A percentile compares a stretch with the other conserved stretches of the same genome.
Evolutionary conservation across 2,329 filamentous ascomycete species (phyloP).

Genomic region (Pseudogymnoascus sp.): DNA sequence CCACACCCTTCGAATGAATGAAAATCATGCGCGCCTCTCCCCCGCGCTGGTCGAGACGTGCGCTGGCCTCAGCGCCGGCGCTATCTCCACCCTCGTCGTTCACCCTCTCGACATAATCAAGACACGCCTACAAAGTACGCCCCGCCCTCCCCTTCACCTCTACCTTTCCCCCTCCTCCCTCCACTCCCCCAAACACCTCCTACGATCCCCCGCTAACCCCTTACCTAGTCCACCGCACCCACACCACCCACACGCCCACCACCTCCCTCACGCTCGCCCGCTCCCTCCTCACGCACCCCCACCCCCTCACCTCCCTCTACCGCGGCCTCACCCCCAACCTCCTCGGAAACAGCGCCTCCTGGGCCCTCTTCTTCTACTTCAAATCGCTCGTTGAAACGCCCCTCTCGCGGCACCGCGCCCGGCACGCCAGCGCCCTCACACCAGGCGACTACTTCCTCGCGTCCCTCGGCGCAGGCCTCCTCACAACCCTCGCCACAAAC

Average conservation of each 20-base stretch:
- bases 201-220: constrained; percentile 13
- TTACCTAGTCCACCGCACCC: constrained; percentile 43
- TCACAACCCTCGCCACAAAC: constrained; percentile 80
- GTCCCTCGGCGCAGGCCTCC: constrained; percentile 61
- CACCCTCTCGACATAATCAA: constrained; percentile 96
- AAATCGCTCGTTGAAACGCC: constrained; percentile 48
- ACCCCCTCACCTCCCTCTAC: constrained; percentile 67
- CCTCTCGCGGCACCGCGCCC: constrained; percentile 23
- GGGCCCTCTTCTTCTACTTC: constrained; percentile 88
- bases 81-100: constrained; percentile 76
- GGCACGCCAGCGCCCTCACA: constrained; percentile 14
- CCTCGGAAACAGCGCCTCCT: constrained; percentile 81
- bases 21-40: constrained; percentile 51
- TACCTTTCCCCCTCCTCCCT: not conserved
- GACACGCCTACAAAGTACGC: constrained; percentile 80
- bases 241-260: constrained; percentile 32
- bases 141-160: not conserved
- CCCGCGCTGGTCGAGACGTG: constrained; percentile 78
- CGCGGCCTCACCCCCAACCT: constrained; percentile 86
- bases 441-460: constrained; percentile 70
- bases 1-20: constrained; percentile 24
- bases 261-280: constrained; percentile 46
- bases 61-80: constrained; percentile 83
- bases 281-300: constrained; percentile 36
- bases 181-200: constrained; percentile 30